Conservation (phyloP, 2,329 filamentous ascomycete species). For the Cladophialophora chaetospira region DNA sequence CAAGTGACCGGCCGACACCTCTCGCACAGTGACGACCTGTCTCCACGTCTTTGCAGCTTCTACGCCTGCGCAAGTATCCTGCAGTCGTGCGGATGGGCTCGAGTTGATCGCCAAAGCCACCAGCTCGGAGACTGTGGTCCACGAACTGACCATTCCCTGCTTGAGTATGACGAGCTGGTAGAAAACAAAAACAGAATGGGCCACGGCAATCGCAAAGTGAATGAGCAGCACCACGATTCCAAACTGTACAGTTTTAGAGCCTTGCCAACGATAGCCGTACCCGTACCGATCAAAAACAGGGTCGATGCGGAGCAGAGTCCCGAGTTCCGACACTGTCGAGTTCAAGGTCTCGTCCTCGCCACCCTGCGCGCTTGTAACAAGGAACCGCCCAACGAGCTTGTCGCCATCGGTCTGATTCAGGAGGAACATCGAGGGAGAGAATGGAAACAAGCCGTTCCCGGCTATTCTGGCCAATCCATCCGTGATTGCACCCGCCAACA, state of each 20-base stretch:
- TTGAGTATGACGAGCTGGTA: slow-evolving; percentile 18
- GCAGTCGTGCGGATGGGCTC: slow-evolving; percentile 18
- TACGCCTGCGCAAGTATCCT: slow-evolving; percentile 27
- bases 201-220: slow-evolving; percentile 9
- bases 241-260: slow-evolving; percentile 23
- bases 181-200: slow-evolving; percentile 18
- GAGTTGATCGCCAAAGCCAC: slow-evolving; percentile 26
- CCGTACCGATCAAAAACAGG: slow-evolving; percentile 24
- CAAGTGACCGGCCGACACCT: slow-evolving; percentile 20
- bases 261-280: slow-evolving; percentile 25
- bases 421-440: slow-evolving; percentile 24
- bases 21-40: slow-evolving; percentile 21
- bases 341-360: slow-evolving; percentile 22
- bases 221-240: slow-evolving; percentile 25
- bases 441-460: slow-evolving; percentile 24
- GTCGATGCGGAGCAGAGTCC: slow-evolving; percentile 21
- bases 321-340: slow-evolving; percentile 14
- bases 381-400: slow-evolving; percentile 20
- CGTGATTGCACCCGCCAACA: slow-evolving; percentile 21
- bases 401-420: slow-evolving; percentile 21
- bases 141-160: slow-evolving; percentile 23
- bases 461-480: slow-evolving; percentile 25
- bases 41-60: slow-evolving; percentile 20
- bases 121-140: slow-evolving; percentile 24
- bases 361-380: slow-evolving; percentile 18